Base-by-base conservation (phyloP, 148 eudicot species). In the Polygonum aviculare region DNA sequence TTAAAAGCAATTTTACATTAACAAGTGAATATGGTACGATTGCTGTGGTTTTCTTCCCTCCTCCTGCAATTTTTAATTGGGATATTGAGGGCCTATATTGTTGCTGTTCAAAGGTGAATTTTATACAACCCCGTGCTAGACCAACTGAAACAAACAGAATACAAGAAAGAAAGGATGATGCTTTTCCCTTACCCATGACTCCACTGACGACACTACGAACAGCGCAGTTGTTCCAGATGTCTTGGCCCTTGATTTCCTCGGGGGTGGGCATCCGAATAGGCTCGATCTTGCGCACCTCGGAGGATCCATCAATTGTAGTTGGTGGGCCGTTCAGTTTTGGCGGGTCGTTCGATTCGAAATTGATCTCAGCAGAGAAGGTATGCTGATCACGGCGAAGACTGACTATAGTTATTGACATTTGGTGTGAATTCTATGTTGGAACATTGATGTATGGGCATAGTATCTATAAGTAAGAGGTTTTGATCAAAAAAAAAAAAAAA, bases 161-260 rank as follows among this genome's bases (percentile, higher is more conserved):
- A 40, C 39, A 4, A n/a, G 19, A 8, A 40, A 73, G 50, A 1
- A 72, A 1, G 38, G 11, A 57, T 62, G 67, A 2, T 41, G 14
- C 2, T 35, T 55, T 19, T 10, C 51, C 11, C 21, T 76, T 76
- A 93, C 98, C 98, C 92, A 91, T 86, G 38, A 90, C 88, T 51
- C 97, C 97, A 73, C 98, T 94, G 40, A 85, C 86, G 51, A 91
- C 92, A 69, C 98, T 89, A 22, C 95, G 95, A 41, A 94, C 95
- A 77, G 88, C 93, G 75, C 98, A 94, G 33, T 94, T 91, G 75
- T 94, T 92, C 98, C 97, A 94, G 18, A 94, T 90, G 75, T 94
- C 98, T 76, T 92, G 98, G 73, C 95, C 98, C 0, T 84, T 85
- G 5, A 94, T 81, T 78, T 94, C 97, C 77, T 94, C 98, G 8